Percentiles rank a stretch among this genome's conserved stretches.
These are phyloP conservation scores for Ustilago nuda DNA, from an alignment of 1,284 basidiomycete genomes.

Conservation along the genomic window DNA sequence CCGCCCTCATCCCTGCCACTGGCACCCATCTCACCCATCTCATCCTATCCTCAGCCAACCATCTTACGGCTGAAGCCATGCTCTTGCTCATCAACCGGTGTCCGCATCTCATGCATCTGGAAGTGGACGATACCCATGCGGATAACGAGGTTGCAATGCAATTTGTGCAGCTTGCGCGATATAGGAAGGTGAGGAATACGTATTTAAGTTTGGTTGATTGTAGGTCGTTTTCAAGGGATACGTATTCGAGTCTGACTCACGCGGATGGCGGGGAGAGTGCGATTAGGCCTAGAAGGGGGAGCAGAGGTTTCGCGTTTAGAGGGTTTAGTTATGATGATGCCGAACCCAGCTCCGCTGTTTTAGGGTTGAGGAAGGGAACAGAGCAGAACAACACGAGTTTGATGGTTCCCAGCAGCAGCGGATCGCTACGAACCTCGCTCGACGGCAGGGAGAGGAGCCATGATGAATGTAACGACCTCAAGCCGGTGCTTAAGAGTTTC, in stretches of 20 bases:
- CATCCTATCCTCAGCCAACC: constrained; percentile 73
- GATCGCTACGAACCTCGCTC: constrained; percentile 4
- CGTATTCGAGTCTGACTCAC: constrained; percentile 34
- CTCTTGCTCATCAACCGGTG: constrained; percentile 49
- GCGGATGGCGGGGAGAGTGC: constrained; percentile 23
- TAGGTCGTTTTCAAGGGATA: constrained; percentile 42
- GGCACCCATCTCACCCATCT: constrained; percentile 81
- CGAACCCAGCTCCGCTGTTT: constrained; percentile 7
- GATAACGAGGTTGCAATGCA: constrained; percentile 47
- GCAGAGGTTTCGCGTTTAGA: constrained; percentile 37
- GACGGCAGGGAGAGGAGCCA: constrained; percentile 16
- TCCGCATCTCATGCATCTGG: constrained; percentile 51
- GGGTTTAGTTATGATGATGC: constrained; percentile 48
- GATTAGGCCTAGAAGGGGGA: constrained; percentile 35
- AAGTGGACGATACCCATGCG: constrained; percentile 57
- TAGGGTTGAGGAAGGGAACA: background rate
- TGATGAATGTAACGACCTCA: constrained; percentile 55
- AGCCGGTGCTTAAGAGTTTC: constrained; percentile 56
- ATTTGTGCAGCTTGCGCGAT: constrained; percentile 48
- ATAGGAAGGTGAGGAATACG: constrained; percentile 41
- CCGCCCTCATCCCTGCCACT: constrained; percentile 62
- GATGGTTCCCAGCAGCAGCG: background rate
- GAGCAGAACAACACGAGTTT: background rate
- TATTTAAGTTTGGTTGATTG: constrained; percentile 60
- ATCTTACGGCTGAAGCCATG: constrained; percentile 35